Evolutionary conservation across 768 basidiomycete genomes (phyloP).

Genomic region (Tephrocybe sp.): DNA sequence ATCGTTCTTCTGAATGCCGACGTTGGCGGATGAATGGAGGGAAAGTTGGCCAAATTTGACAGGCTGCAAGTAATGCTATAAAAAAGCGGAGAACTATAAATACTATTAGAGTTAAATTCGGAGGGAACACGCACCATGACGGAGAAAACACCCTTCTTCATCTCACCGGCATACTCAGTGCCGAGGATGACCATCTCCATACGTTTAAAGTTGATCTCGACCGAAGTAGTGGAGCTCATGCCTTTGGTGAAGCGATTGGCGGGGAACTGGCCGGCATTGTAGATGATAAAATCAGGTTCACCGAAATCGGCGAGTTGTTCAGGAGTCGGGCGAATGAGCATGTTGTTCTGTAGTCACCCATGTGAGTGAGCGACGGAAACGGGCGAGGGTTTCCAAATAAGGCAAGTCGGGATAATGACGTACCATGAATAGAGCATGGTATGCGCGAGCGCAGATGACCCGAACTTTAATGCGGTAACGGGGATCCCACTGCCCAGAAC

Average conservation of each 20-base stretch:
- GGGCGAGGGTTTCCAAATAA: slow-evolving; percentile 10
- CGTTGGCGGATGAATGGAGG: slow-evolving; percentile 97
- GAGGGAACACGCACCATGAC: slow-evolving; percentile 79
- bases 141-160: slow-evolving; percentile 99
- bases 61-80: slow-evolving; percentile 93
- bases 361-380: slow-evolving; percentile 16
- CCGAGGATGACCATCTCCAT: slow-evolving; percentile 99
- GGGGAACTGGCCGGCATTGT: slow-evolving; percentile 99
- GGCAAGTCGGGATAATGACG: slow-evolving; percentile 31
- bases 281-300: slow-evolving; percentile 99
- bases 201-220: slow-evolving; percentile 99
- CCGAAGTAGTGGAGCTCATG: slow-evolving; percentile 98
- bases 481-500: slow-evolving; percentile 89
- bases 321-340: slow-evolving; percentile 97
- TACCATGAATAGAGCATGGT: slow-evolving; percentile 98
- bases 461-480: slow-evolving; percentile 99
- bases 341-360: slow-evolving; percentile 78
- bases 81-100: slow-evolving; percentile 16
- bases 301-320: slow-evolving; percentile 94
- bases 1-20: slow-evolving; percentile 84
- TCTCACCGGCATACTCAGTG: slow-evolving; percentile 97
- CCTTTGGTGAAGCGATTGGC: slow-evolving; percentile 99
- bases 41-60: slow-evolving; percentile 98
- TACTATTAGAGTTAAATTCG: neutral
- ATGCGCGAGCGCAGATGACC: slow-evolving; percentile 96